Evolutionary conservation across 345 rosid genomes (phyloP).

Genomic region (Draba incana): DNA sequence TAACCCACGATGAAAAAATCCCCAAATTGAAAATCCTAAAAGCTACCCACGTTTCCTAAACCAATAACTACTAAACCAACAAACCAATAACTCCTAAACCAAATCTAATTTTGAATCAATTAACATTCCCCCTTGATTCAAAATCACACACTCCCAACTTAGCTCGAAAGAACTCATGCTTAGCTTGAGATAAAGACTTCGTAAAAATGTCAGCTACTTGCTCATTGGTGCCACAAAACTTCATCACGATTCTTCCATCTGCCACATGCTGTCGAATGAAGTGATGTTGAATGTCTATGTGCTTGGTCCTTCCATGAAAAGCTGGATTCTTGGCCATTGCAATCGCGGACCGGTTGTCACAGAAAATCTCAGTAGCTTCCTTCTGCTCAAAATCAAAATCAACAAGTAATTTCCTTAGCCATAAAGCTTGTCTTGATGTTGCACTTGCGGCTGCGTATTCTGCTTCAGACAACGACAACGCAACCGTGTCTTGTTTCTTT

Average conservation of each 20-base stretch:
- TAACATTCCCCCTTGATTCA: not conserved
- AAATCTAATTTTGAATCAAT: too few species aligned
- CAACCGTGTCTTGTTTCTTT: not conserved
- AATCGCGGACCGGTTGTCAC: not conserved
- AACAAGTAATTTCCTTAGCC: not conserved
- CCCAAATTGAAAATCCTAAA: too few species aligned
- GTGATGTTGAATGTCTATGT: not conserved
- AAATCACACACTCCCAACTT: not conserved
- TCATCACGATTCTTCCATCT: not conserved
- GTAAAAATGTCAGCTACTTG: not conserved
- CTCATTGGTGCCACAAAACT: not conserved
- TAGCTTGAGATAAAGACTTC: not conserved
- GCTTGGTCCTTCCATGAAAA: not conserved
- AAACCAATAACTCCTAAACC: too few species aligned
- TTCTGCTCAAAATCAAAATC: too few species aligned
- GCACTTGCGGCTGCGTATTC: not conserved
- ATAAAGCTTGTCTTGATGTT: not conserved
- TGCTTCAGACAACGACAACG: not conserved
- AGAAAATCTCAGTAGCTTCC: not conserved
- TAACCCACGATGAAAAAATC: too few species aligned
- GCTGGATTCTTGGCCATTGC: not conserved
- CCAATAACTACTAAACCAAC: too few species aligned
- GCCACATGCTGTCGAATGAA: not conserved
- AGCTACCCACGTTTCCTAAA: too few species aligned
- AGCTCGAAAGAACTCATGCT: not conserved